Evolutionary conservation across 148 eudicot genomes (phyloP).

Genomic region (Diospyros kaki): DNA sequence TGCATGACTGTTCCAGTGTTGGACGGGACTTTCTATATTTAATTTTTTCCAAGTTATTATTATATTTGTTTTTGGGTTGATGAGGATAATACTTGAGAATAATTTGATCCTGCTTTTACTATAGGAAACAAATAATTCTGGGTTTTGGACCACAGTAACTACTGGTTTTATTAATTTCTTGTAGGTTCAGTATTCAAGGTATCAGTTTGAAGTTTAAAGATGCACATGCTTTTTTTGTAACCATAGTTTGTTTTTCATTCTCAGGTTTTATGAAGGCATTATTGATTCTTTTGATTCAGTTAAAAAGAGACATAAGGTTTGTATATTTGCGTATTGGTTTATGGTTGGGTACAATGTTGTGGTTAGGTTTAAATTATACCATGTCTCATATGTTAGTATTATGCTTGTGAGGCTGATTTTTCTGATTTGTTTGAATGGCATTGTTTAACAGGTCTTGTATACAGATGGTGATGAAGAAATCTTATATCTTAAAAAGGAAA

Average conservation of each 20-base stretch:
- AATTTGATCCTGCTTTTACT: background rate
- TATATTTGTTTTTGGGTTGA: background rate
- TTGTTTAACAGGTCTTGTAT: slow-evolving; percentile 45
- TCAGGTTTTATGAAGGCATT: slow-evolving; percentile 74
- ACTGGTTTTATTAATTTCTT: background rate
- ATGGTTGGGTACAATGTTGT: background rate
- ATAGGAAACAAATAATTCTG: background rate
- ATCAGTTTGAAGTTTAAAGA: too few relatives aligned
- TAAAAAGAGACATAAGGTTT: slow-evolving; percentile 61
- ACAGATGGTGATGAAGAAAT: slow-evolving; percentile 64
- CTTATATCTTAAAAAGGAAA: slow-evolving; percentile 42
- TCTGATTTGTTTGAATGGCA: background rate
- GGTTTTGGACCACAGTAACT: background rate
- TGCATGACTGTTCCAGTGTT: background rate
- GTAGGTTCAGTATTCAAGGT: background rate
- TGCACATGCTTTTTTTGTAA: background rate
- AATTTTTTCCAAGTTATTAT: background rate
- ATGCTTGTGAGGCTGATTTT: background rate
- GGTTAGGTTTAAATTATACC: background rate
- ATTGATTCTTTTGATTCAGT: slow-evolving; percentile 41
- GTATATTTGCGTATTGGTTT: background rate
- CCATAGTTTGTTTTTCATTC: background rate
- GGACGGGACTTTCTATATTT: background rate
- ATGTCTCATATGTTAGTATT: background rate
- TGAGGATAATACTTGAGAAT: background rate